Conservation (phyloP, 2,329 filamentous ascomycete genomes). For the Phyllosticta citribraziliensis region DNA sequence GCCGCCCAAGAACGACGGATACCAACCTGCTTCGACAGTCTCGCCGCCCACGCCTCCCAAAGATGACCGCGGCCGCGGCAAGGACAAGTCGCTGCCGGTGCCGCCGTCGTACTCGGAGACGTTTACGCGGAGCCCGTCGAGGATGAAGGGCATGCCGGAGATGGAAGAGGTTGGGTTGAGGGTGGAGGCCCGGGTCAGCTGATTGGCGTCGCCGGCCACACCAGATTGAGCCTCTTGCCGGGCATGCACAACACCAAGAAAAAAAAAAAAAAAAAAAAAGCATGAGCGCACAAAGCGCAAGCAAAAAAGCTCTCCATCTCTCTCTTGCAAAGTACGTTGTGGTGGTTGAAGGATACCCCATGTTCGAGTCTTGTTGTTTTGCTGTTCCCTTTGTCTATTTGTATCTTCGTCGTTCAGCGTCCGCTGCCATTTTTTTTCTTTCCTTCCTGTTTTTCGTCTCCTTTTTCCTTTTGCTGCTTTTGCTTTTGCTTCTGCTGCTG, state of each 20-base stretch:
- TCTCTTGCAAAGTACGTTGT: background rate
- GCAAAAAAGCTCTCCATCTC: background rate
- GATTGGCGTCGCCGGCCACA: background rate
- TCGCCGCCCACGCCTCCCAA: constrained; percentile 33
- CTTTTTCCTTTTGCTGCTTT: background rate
- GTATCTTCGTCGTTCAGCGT: background rate
- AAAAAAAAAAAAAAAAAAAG: background rate
- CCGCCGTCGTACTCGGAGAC: constrained; percentile 14
- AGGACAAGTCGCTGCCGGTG: constrained; percentile 26
- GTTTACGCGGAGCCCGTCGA: constrained; percentile 13
- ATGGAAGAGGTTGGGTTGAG: constrained; percentile 7
- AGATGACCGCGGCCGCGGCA: constrained; percentile 21
- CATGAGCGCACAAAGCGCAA: background rate
- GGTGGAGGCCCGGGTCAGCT: constrained; percentile 9
- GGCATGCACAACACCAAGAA: background rate
- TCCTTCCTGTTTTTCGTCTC: background rate
- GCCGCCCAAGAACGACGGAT: constrained; percentile 26
- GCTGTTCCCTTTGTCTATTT: background rate
- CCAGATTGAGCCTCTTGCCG: background rate
- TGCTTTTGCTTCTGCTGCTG: too few relatives aligned
- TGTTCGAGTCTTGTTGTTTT: background rate
- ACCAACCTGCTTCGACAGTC: constrained; percentile 17
- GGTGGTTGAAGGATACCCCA: background rate
- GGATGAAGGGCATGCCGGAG: constrained; percentile 5
- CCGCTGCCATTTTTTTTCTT: background rate